Conservation (phyloP, 306 rosid species). For the Acacia crassicarpa region DNA sequence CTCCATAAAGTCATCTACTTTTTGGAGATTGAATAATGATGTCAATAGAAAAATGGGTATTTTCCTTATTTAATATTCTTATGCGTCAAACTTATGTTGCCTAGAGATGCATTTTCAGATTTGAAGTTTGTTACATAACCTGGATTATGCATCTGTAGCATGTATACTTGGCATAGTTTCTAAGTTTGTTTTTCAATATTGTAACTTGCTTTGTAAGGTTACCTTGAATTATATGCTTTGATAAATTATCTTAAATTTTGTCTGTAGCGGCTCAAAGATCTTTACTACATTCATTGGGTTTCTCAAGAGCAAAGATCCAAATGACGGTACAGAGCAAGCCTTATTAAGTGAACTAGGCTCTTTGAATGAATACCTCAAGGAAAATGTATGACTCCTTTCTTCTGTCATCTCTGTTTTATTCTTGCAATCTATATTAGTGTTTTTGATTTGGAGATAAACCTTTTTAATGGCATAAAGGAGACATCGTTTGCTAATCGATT, state of each 20-base stretch:
- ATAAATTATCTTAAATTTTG: slow-evolving; percentile 12
- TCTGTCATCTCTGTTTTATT: slow-evolving; percentile 22
- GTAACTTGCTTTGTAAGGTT: not conserved
- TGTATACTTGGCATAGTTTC: not conserved
- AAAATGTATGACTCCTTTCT: slow-evolving; percentile 56
- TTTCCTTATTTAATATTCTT: not conserved
- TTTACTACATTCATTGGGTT: slow-evolving; percentile 89
- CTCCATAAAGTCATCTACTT: not conserved
- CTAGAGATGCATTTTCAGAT: not conserved
- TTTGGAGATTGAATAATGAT: not conserved
- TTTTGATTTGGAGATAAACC: not conserved
- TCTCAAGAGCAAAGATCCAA: slow-evolving; percentile 91
- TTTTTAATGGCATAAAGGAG: not conserved
- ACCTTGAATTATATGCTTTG: not conserved
- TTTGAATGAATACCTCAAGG: slow-evolving; percentile 79
- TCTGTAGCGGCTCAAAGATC: slow-evolving; percentile 81
- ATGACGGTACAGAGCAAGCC: slow-evolving; percentile 87
- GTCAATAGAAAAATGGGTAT: not conserved
- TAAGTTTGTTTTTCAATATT: slow-evolving; percentile 11
- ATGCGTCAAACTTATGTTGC: not conserved
- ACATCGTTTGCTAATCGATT: not conserved
- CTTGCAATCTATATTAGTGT: slow-evolving; percentile 3
- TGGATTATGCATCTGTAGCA: not conserved
- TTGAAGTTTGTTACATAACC: not conserved
- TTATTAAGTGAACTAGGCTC: slow-evolving; percentile 67